Evolutionary conservation across 2,329 filamentous ascomycete genomes (phyloP).

Genomic region (Colletotrichum eleusines): DNA sequence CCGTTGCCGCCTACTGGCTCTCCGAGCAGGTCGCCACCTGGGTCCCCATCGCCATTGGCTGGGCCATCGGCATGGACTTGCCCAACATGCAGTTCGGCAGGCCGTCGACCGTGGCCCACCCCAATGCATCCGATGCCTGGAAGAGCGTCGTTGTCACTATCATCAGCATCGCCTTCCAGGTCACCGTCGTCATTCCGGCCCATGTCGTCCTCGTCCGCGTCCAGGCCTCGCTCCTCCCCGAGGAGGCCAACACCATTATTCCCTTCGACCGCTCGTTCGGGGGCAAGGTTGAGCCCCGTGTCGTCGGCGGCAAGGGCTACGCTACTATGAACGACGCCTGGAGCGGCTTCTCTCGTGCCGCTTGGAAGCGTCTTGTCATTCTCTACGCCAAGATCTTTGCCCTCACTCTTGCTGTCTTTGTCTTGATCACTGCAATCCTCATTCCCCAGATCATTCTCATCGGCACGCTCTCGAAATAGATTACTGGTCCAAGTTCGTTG

Average conservation of each 20-base stretch:
- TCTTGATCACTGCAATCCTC: constrained; percentile 63
- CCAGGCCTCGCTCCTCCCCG: constrained; percentile 86
- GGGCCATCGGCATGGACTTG: constrained; percentile 57
- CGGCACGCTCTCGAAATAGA: constrained; percentile 42
- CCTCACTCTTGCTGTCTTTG: constrained; percentile 61
- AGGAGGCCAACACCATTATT: constrained; percentile 85
- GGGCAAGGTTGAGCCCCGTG: constrained; percentile 79
- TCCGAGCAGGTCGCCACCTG: constrained; percentile 63
- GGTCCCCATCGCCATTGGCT: constrained; percentile 56
- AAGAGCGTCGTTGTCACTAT: constrained; percentile 62
- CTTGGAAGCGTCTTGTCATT: constrained; percentile 79
- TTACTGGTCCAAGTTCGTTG: no score
- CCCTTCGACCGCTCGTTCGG: constrained; percentile 90
- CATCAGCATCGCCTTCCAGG: constrained; percentile 62
- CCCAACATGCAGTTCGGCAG: constrained; percentile 52
- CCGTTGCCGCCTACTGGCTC: constrained; percentile 73
- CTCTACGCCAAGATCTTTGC: constrained; percentile 79
- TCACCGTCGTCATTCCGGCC: constrained; percentile 80
- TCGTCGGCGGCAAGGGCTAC: constrained; percentile 79
- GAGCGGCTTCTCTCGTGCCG: constrained; percentile 79
- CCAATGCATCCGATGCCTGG: constrained; percentile 54
- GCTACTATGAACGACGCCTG: constrained; percentile 82
- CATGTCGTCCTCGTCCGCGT: constrained; percentile 83
- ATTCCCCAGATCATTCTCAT: constrained; percentile 64
- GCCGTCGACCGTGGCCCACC: constrained; percentile 54